Evolutionary conservation across 306 rosid species (phyloP).

Genomic region (Inga leiocalycina): DNA sequence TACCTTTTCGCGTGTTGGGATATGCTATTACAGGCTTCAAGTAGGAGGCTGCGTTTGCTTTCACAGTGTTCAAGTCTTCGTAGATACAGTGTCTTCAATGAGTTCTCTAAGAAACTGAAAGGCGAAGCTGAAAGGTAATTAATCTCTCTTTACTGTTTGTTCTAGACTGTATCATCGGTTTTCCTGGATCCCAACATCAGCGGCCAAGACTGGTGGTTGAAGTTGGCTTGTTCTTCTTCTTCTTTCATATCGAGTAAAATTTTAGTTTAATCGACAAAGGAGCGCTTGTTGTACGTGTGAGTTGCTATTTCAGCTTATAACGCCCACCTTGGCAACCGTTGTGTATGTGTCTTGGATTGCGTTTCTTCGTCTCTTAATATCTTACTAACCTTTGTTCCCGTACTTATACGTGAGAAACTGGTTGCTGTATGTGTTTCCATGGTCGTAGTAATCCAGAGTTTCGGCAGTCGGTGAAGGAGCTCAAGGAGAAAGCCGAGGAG

Average conservation of each 20-base stretch:
- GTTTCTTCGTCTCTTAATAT: conserved; percentile 4
- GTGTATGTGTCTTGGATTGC: conserved; percentile 5
- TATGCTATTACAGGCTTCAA: conserved; percentile 43
- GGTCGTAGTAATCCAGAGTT: conserved; percentile 68
- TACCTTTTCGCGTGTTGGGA: neutral
- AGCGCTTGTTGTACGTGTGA: neutral
- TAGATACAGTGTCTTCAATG: conserved; percentile 73
- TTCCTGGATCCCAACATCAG: neutral
- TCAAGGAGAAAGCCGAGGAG: conserved; percentile 79
- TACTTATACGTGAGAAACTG: neutral
- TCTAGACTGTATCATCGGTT: neutral
- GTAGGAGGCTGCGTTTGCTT: conserved; percentile 45
- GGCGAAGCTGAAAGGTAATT: conserved; percentile 76
- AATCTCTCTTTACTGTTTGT: neutral
- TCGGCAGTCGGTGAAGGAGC: conserved; percentile 76
- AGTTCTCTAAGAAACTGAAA: conserved; percentile 73
- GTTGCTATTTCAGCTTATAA: neutral
- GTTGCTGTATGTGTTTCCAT: conserved; percentile 13
- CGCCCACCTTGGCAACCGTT: neutral
- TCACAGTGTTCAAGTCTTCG: conserved; percentile 46
- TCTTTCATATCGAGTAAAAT: neutral
- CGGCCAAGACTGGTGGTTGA: neutral
- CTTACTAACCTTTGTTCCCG: neutral
- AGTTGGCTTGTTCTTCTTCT: neutral
- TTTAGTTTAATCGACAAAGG: neutral